Evolutionary conservation across 257 asterid species (phyloP).

Genomic region (Fraxinus anomala): DNA sequence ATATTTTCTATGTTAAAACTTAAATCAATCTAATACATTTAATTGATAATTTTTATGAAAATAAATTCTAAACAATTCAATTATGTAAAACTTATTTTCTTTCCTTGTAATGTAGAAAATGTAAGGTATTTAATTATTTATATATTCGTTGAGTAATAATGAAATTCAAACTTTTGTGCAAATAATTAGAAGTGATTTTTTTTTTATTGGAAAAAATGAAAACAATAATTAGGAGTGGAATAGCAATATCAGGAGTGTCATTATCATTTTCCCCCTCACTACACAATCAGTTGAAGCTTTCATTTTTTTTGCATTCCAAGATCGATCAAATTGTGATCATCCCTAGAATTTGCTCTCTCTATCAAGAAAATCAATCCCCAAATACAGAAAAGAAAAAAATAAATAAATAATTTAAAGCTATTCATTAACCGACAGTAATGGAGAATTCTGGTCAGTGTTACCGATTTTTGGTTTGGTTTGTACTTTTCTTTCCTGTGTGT

Average conservation of each 20-base stretch:
- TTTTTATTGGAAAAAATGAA: too few species aligned
- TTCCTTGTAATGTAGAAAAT: too few species aligned
- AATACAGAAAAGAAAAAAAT: too few species aligned
- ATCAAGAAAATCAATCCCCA: conserved; percentile 21
- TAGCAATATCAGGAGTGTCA: conserved; percentile 30
- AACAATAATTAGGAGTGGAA: conserved; percentile 16
- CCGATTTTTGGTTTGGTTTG: conserved; percentile 3
- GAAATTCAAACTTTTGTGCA: too few species aligned
- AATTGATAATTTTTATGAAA: too few species aligned
- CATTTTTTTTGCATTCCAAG: conserved; percentile 14
- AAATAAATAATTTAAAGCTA: neutral
- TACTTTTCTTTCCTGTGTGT: neutral
- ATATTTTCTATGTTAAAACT: too few species aligned
- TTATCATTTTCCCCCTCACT: conserved; percentile 7
- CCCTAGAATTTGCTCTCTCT: conserved; percentile 21
- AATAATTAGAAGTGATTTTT: too few species aligned
- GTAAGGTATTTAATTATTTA: too few species aligned
- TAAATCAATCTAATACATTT: too few species aligned
- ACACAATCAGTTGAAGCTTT: conserved; percentile 14
- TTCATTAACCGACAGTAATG: conserved; percentile 22
- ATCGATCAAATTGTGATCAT: conserved; percentile 22
- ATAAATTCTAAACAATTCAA: too few species aligned
- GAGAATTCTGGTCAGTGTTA: conserved; percentile 44
- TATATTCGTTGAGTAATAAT: neutral
- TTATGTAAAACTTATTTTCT: too few species aligned